A percentile compares a stretch with the other conserved stretches of the same genome.
These are phyloP conservation scores for Xylaria flabelliformis DNA, from an alignment of 495 filamentous ascomycete genomes.

Conservation along the genomic window DNA sequence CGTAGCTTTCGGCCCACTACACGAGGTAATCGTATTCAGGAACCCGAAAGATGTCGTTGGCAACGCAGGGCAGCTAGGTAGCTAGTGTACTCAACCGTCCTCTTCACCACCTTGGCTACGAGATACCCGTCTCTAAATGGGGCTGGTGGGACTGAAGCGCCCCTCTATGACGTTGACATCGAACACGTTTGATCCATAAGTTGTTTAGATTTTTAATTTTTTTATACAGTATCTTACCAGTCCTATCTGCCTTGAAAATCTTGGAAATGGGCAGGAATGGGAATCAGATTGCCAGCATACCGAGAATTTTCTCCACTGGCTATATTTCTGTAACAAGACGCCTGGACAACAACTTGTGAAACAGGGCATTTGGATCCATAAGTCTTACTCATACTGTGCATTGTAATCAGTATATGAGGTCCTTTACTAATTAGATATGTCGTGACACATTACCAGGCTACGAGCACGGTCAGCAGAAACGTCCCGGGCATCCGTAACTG, in stretches of 20 bases:
- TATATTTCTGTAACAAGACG: neutral
- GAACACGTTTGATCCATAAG: conserved; percentile 5
- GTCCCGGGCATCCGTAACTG: neutral
- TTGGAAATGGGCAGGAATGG: neutral
- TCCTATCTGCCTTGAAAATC: conserved; percentile 3
- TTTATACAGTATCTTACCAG: neutral
- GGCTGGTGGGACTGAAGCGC: conserved; percentile 12
- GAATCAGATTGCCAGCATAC: neutral
- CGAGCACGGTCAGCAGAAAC: neutral
- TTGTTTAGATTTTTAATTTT: neutral
- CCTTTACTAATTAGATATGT: neutral
- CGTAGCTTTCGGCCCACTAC: conserved; percentile 2
- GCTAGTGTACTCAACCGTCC: neutral
- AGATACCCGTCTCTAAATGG: conserved; percentile 9
- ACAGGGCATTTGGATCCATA: neutral
- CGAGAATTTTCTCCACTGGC: neutral
- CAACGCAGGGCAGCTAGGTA: neutral
- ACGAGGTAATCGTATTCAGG: conserved; percentile 14
- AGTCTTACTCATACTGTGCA: conserved; percentile 15
- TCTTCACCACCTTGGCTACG: neutral
- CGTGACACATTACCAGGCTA: neutral
- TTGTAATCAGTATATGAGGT: conserved; percentile 20
- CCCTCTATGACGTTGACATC: conserved; percentile 22
- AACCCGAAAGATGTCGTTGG: conserved; percentile 5
- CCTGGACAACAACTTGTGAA: conserved; percentile 1